phyloP scores from a whole-genome alignment of 2,329 filamentous ascomycete genomes.

The Leptographium galeiforme region DNA sequence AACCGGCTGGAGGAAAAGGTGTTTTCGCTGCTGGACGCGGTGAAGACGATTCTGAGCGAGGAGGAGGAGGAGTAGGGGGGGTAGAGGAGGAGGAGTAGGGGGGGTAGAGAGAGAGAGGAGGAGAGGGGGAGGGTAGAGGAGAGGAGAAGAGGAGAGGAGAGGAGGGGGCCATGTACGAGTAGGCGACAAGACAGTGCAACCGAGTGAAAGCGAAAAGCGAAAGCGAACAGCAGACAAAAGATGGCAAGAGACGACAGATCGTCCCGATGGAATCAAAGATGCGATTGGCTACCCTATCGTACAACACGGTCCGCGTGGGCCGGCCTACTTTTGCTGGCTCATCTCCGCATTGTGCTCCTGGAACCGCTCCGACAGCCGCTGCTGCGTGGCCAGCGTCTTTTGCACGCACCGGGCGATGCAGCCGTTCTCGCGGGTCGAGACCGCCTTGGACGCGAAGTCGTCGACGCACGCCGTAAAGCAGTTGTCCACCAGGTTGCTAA shows the following conservation, averaged over 20 bases:
- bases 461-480: constrained; percentile 97
- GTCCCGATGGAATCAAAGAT: background rate
- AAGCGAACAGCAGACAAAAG: too few species aligned
- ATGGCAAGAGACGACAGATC: too few species aligned
- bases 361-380: constrained; percentile 85
- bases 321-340: constrained; percentile 32
- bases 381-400: constrained; percentile 87
- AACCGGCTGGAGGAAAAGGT: constrained; percentile 66
- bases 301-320: background rate
- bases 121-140: too few species aligned
- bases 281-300: background rate
- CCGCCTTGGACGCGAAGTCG: constrained; percentile 95
- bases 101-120: too few species aligned
- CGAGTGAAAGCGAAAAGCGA: background rate
- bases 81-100: too few species aligned
- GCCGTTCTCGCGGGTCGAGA: constrained; percentile 75
- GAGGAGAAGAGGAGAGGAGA: too few species aligned
- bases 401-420: constrained; percentile 92
- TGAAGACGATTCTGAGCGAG: constrained; percentile 41
- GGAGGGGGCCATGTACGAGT: too few species aligned
- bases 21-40: constrained; percentile 51
- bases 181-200: background rate
- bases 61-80: constrained; percentile 19
- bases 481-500: constrained; percentile 59
- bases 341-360: constrained; percentile 52